Conservation (phyloP, 164 flowering plant species). For the Stephania yunnanensis region DNA sequence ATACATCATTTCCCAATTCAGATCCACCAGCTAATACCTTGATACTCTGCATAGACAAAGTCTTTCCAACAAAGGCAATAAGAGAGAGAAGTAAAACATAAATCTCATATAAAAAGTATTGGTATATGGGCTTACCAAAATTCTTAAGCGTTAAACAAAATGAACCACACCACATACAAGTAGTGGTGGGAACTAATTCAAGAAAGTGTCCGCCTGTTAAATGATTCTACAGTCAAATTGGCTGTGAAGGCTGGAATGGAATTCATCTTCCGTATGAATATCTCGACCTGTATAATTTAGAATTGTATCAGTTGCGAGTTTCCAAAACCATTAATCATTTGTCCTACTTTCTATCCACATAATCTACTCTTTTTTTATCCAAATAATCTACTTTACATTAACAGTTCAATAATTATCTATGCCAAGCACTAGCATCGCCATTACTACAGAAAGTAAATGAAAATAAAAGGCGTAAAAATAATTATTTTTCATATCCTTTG, state of each 20-base stretch:
- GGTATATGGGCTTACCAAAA: neutral
- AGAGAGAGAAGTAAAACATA: neutral
- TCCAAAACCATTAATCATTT: neutral
- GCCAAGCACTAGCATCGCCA: neutral
- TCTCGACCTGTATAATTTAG: slow-evolving; percentile 58
- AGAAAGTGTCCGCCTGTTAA: slow-evolving; percentile 72
- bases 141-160: neutral
- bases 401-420: neutral
- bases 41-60: neutral
- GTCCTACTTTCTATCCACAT: neutral
- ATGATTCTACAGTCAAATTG: slow-evolving; percentile 84
- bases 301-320: neutral
- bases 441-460: neutral
- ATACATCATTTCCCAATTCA: neutral
- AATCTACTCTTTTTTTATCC: neutral
- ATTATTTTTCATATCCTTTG: neutral
- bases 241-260: slow-evolving; percentile 97
- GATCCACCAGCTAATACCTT: neutral
- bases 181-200: slow-evolving; percentile 17
- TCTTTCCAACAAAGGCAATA: neutral
- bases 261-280: slow-evolving; percentile 69
- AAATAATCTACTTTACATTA: neutral
- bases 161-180: neutral
- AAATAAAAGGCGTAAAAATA: neutral
- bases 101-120: neutral